phyloP scores from a whole-genome alignment of 257 asterid genomes.

The Solanum lignicaule region DNA sequence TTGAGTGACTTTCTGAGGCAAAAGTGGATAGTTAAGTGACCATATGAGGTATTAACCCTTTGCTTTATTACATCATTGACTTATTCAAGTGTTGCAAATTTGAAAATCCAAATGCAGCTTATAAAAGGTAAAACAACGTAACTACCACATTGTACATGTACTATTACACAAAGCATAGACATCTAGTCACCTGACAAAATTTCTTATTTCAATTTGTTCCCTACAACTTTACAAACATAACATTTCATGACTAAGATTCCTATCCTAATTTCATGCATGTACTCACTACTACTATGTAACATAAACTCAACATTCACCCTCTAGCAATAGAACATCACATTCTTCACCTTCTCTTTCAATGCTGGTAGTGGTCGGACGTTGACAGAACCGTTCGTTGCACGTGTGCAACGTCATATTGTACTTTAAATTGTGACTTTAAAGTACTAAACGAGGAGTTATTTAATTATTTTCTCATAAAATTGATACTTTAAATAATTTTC shows the following conservation, averaged over 20 bases:
- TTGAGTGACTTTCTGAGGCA: too few species aligned
- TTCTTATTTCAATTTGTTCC: neutral
- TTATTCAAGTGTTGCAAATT: too few species aligned
- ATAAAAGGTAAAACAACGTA: neutral
- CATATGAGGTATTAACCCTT: too few species aligned
- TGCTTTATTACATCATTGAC: too few species aligned
- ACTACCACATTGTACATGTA: neutral
- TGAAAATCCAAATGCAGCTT: too few species aligned
- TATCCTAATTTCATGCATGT: neutral
- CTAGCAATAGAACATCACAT: constrained; percentile 94
- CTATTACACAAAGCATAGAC: neutral
- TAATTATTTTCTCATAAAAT: neutral
- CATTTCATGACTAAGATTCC: neutral
- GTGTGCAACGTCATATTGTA: constrained; percentile 12
- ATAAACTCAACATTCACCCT: neutral
- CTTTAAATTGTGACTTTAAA: too few species aligned
- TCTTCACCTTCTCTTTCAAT: constrained; percentile 83
- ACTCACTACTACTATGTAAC: neutral
- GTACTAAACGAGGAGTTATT: neutral
- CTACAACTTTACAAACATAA: neutral
- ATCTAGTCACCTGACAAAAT: neutral
- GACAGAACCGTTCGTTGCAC: constrained; percentile 36
- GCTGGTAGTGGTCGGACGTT: constrained; percentile 88
- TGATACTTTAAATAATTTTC: neutral
- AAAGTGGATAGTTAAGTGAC: too few species aligned